Base-by-base conservation (phyloP, 2,329 filamentous ascomycete genomes). In the Pyrenophora seminiperda region DNA sequence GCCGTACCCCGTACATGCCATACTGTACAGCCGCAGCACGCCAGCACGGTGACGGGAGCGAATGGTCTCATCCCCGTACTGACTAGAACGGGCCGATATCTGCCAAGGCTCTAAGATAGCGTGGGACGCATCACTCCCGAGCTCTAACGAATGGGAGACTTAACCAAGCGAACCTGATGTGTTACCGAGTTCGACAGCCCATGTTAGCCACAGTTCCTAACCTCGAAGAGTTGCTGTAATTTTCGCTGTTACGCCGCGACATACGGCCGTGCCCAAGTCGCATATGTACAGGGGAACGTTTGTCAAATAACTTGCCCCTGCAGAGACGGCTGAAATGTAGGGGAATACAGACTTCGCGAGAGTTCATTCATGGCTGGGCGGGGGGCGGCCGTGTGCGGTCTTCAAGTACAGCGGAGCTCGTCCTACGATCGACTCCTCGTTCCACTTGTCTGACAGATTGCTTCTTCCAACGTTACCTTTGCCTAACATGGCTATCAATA, bases 381-480 rank as follows among this genome's bases (percentile, higher is more conserved):
- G 20, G 9, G 22, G 36, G 6, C 17, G 18, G 43, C 34, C 15
- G 40, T 31, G 36, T 15, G 13, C 18, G 19, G n/a, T 50, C 22
- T 34, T 46, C 41, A 46, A 41, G 36, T 46, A 39, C 27, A 46
- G 36, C 40, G 47, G 41, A 46, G 34, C 41, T 18, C 22, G 34
- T 39, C 45, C 47, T 41, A 36, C 36, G 46, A 44, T 40, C 20
- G 27, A 50, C 41, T 50, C 34, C 47, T 46, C 41, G 14, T 39
- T 36, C 34, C 17, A 18, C 36, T 32, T 40, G 27, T n/a, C 19
- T 45, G 17, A 37, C 45, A 27, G 19, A 41, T 20, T 50, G 27
- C 47, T 40, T 50, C 29, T 38, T 7, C 17, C 29, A 7, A 45
- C 29, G 17, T 29, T 17, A 13, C 20, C 29, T 19, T 22, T 46